Conservation (phyloP, 2,329 filamentous ascomycete species). For the Ceratocystis alfenasii region DNA sequence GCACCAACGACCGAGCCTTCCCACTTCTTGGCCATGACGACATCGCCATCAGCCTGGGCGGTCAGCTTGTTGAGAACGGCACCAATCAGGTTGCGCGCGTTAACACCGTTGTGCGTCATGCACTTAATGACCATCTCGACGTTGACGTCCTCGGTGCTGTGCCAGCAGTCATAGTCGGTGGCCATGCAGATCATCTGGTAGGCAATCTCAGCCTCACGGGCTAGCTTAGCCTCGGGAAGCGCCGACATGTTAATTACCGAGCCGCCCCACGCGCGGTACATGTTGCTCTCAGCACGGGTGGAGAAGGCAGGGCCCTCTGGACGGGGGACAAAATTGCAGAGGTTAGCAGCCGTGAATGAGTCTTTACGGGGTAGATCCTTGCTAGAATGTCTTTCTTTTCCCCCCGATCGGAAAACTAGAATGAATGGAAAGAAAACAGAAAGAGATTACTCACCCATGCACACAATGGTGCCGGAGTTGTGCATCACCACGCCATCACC, state of each 20-base stretch:
- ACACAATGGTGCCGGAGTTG: conserved; percentile 71
- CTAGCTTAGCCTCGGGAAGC: conserved; percentile 89
- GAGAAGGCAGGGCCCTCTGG: conserved; percentile 95
- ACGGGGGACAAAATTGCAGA: background rate
- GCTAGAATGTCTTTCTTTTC: background rate
- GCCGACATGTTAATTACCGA: conserved; percentile 97
- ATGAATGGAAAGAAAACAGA: background rate
- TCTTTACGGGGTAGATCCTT: no score
- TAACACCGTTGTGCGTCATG: conserved; percentile 86
- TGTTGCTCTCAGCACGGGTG: conserved; percentile 85
- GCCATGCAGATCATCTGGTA: conserved; percentile 99
- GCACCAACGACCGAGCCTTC: conserved; percentile 65
- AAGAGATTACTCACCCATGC: conserved; percentile 59
- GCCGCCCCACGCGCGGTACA: conserved; percentile 91
- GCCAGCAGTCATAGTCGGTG: conserved; percentile 99
- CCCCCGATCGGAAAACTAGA: background rate
- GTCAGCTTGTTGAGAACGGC: conserved; percentile 78
- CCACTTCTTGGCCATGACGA: conserved; percentile 71
- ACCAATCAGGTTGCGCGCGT: conserved; percentile 72
- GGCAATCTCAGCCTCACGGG: conserved; percentile 86
- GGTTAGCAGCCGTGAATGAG: background rate
- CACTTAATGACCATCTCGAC: conserved; percentile 95
- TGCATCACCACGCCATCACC: conserved; percentile 80
- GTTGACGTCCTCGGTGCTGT: conserved; percentile 68
- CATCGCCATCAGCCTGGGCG: conserved; percentile 60